These are phyloP conservation scores for Puccinia coronata DNA, from an alignment of 1,284 basidiomycete species.

Conservation along the genomic window DNA sequence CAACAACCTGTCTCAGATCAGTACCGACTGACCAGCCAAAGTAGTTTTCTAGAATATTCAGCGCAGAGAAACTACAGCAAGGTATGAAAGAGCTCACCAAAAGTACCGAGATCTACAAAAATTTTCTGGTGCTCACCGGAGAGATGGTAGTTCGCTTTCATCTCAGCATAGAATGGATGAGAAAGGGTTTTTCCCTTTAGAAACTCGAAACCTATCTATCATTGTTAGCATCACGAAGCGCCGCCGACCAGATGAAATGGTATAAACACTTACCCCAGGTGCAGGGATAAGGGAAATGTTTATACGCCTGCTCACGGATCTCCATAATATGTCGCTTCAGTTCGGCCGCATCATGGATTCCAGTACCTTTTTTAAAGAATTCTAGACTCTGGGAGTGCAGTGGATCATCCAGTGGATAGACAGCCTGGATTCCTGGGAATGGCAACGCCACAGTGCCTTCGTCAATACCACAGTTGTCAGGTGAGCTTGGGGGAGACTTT, in stretches of 20 bases:
- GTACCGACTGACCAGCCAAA: conserved; percentile 3
- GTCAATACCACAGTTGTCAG: conserved; percentile 6
- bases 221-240: neutral
- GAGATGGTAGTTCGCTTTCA: neutral
- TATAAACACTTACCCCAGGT: conserved; percentile 5
- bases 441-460: neutral
- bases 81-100: neutral
- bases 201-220: conserved; percentile 3
- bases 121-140: neutral
- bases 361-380: conserved; percentile 25
- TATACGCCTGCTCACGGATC: conserved; percentile 10
- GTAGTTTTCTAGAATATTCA: neutral
- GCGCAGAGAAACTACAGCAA: neutral
- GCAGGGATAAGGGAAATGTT: conserved; percentile 11
- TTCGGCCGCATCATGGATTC: neutral
- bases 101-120: conserved; percentile 8
- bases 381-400: neutral
- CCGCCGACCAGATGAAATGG: neutral
- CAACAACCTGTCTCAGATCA: conserved; percentile 15
- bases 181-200: neutral
- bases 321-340: neutral
- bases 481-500: neutral
- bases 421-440: neutral
- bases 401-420: conserved; percentile 26
- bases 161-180: conserved; percentile 3